Percentiles rank a stretch among this genome's conserved stretches.
These are phyloP conservation scores for Beta lomatogona DNA, from an alignment of 179 eudicot genomes.

Conservation along the genomic window DNA sequence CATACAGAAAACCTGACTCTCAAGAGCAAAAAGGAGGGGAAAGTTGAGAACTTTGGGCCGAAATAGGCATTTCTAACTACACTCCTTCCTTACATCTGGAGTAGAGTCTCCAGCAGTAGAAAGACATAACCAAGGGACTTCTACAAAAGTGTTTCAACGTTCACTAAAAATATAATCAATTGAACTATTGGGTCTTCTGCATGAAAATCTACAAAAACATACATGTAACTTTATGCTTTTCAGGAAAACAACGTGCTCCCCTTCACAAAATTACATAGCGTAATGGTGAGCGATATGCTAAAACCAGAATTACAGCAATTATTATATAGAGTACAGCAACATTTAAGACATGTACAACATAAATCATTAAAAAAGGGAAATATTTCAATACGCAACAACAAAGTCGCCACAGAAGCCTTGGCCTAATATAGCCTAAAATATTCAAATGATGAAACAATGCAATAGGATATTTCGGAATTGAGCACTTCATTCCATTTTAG, in stretches of 20 bases:
- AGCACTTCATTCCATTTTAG: slow-evolving; percentile 2
- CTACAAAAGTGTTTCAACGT: background rate
- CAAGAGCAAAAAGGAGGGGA: background rate
- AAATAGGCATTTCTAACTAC: too few species aligned
- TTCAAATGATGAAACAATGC: background rate
- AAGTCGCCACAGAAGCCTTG: background rate
- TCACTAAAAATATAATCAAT: background rate
- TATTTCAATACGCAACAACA: background rate
- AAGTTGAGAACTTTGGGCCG: background rate
- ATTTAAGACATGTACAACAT: background rate
- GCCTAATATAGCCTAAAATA: background rate
- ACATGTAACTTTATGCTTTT: background rate
- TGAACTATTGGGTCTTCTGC: background rate
- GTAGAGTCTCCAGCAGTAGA: too few species aligned
- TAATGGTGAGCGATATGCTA: too few species aligned
- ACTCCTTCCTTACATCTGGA: too few species aligned
- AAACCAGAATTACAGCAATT: too few species aligned
- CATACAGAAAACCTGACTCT: too few species aligned
- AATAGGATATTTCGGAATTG: background rate
- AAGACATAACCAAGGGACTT: background rate
- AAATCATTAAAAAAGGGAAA: background rate
- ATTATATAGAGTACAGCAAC: too few species aligned
- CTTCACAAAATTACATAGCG: too few species aligned
- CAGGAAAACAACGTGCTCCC: background rate
- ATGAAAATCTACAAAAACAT: background rate